A percentile compares a stretch with the other conserved stretches of the same genome.
These are phyloP conservation scores for Camellia sinensis DNA, from an alignment of 148 eudicot genomes.

Conservation along the genomic window DNA sequence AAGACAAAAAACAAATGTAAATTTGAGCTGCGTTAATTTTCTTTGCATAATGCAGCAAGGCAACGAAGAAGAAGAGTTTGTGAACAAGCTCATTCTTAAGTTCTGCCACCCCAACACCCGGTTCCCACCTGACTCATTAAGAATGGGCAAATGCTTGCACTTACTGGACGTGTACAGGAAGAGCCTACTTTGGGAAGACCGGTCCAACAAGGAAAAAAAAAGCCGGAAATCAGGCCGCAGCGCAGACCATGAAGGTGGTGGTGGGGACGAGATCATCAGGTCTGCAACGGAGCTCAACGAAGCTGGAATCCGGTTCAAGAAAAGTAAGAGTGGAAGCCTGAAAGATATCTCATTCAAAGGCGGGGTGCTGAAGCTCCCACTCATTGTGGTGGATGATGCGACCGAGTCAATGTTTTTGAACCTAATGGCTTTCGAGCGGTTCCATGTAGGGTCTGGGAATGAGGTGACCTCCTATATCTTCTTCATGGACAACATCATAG, in stretches of 20 bases:
- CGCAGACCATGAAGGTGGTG: not conserved
- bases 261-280: conserved; percentile 27
- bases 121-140: not conserved
- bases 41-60: conserved; percentile 11
- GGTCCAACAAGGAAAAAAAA: not conserved
- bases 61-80: conserved; percentile 14
- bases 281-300: conserved; percentile 43
- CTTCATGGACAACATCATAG: conserved; percentile 44
- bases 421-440: conserved; percentile 39
- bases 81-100: conserved; percentile 26
- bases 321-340: conserved; percentile 27
- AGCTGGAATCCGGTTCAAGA: conserved; percentile 36
- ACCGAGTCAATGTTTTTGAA: conserved; percentile 37
- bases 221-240: no score
- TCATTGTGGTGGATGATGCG: conserved; percentile 31
- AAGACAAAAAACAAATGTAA: no score
- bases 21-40: no score
- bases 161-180: conserved; percentile 33
- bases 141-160: conserved; percentile 29
- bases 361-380: conserved; percentile 36
- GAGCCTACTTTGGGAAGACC: conserved; percentile 24
- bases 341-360: conserved; percentile 31
- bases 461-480: conserved; percentile 37
- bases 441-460: conserved; percentile 38
- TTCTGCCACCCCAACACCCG: conserved; percentile 18